Evolutionary conservation across 2,329 filamentous ascomycete species (phyloP).

Genomic region (Phialemonium atrogriseum): DNA sequence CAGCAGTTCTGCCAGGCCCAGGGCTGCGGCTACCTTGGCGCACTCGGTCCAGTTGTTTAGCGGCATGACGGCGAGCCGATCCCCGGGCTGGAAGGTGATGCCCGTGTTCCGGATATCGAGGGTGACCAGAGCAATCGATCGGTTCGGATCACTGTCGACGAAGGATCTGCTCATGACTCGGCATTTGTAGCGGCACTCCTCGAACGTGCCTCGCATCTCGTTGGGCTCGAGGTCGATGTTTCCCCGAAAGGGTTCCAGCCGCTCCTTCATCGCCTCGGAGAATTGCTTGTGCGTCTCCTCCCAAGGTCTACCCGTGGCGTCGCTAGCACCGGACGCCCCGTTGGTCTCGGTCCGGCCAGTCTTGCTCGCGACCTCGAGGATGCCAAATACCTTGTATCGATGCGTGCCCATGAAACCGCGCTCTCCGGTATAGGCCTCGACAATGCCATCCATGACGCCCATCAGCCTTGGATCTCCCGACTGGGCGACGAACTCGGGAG

Average conservation of each 20-base stretch:
- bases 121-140: slow-evolving; percentile 39
- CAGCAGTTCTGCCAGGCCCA: slow-evolving; percentile 38
- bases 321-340: slow-evolving; percentile 36
- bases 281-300: slow-evolving; percentile 42
- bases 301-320: slow-evolving; percentile 34
- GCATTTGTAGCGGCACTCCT: slow-evolving; percentile 43
- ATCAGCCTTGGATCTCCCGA: slow-evolving; percentile 41
- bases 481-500: slow-evolving; percentile 43
- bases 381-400: slow-evolving; percentile 49
- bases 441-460: slow-evolving; percentile 44
- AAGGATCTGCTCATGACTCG: slow-evolving; percentile 34
- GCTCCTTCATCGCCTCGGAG: slow-evolving; percentile 45
- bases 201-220: slow-evolving; percentile 45
- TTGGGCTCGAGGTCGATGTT: slow-evolving; percentile 38
- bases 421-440: slow-evolving; percentile 47
- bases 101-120: slow-evolving; percentile 44
- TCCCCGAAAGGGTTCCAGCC: slow-evolving; percentile 40
- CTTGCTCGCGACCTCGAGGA: slow-evolving; percentile 45
- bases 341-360: slow-evolving; percentile 45
- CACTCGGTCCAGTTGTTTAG: slow-evolving; percentile 47
- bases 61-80: slow-evolving; percentile 45
- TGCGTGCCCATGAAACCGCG: slow-evolving; percentile 48
- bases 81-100: slow-evolving; percentile 44
- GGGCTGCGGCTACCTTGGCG: slow-evolving; percentile 42
- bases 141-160: slow-evolving; percentile 35